Percentiles rank a stretch among this genome's conserved stretches.
phyloP scores from a whole-genome alignment of 495 filamentous ascomycete genomes.

The Xylaria intraflava region DNA sequence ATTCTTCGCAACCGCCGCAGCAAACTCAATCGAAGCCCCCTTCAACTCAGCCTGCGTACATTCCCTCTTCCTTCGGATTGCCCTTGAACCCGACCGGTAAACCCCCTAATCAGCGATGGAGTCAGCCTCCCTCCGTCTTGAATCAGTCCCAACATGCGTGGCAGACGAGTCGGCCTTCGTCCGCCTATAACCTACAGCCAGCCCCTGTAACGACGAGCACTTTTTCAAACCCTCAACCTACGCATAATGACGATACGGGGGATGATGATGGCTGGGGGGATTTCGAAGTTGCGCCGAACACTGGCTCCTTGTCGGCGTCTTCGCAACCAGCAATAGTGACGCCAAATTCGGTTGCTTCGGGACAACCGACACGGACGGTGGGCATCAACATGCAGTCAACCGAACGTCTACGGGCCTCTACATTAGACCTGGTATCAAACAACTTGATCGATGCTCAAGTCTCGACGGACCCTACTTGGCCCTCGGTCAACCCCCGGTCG shows the following conservation, averaged over 20 bases:
- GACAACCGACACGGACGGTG: background rate
- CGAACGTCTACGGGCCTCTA: conserved; percentile 33
- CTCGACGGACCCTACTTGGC: conserved; percentile 3
- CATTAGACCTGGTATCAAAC: conserved; percentile 40
- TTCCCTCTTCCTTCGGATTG: conserved; percentile 12
- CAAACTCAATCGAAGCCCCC: conserved; percentile 18
- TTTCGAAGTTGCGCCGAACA: conserved; percentile 52
- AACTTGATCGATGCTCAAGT: conserved; percentile 32
- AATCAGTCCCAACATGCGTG: conserved; percentile 1
- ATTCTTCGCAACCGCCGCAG: conserved; percentile 21
- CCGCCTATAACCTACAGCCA: background rate
- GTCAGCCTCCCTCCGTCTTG: conserved; percentile 13
- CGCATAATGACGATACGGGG: conserved; percentile 17
- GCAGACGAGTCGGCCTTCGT: background rate
- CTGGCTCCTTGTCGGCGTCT: conserved; percentile 2
- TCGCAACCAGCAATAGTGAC: background rate
- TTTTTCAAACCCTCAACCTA: background rate
- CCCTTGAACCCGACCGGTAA: conserved; percentile 21
- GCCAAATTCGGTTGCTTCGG: conserved; percentile 10
- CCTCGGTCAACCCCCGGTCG: conserved; percentile 5
- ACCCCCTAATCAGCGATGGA: conserved; percentile 11
- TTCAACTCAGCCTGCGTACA: conserved; percentile 8
- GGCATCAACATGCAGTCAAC: conserved; percentile 14
- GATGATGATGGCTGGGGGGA: conserved; percentile 68
- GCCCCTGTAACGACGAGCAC: background rate